Base-by-base conservation (phyloP, 2,329 filamentous ascomycete genomes). In the Ophiostoma ulmi region DNA sequence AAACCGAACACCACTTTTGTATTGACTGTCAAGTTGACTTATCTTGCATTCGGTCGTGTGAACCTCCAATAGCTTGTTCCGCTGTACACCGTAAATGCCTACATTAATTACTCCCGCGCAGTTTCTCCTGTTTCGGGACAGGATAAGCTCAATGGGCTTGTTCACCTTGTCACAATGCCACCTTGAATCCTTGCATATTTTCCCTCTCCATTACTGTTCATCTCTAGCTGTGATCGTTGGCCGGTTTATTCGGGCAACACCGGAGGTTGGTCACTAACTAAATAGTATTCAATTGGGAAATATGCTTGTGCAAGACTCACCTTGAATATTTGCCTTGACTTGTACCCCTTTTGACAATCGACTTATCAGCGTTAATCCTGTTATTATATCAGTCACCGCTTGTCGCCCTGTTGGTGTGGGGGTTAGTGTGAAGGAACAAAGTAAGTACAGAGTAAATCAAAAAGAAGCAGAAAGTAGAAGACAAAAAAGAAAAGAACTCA, bases 351-450 rank as follows among this genome's bases (percentile, higher is more conserved):
- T 63, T 17, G 26, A 63, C 20, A 6, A 22, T 26, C 11, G 48
- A 58, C 52, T 58, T 58, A 26, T 58, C 52, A 26, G 52, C 5
- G 14, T 11, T 17, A 58, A 26, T 63, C 58, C 55, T 61, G 22
- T 31, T 61, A 31, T 14, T 35, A 63, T 63, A 5, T 35, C 58
- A 31, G 58, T 63, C 58, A 63, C 58, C 58, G 58, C 58, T 35
- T 63, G 58, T 63, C 58, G n/a, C n/a, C 52, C 8, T 44, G 58
- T 63, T 63, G 22, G 58, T 63, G 58, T 63, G 58, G 58, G 58
- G 58, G 58, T 36, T 63, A 63, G 58, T 63, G 22, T 35, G 26
- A 35, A 5, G 13, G 3, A 61, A 26, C 41, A 44, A 20, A 31
- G 2, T 31, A 3, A 31, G 31, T 31, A 17, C 38, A 10, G 8